A percentile compares a stretch with the other conserved stretches of the same genome.
Conservation (phyloP, 2,329 filamentous ascomycete species). For the Trichoderma atroviride region DNA sequence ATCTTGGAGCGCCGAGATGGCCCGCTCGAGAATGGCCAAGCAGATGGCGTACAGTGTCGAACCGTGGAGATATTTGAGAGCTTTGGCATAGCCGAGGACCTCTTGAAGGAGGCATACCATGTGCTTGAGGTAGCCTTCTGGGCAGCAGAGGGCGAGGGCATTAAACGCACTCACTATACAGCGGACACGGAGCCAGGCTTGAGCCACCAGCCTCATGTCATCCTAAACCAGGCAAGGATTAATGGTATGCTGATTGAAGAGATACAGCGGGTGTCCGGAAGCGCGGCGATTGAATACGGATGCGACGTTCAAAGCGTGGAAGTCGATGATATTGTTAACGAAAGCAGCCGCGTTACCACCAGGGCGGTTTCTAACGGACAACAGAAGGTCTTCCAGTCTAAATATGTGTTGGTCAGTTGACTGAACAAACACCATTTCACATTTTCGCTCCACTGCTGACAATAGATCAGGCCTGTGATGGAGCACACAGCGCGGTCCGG, state of each 20-base stretch:
- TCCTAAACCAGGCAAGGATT: background rate
- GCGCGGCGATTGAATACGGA: background rate
- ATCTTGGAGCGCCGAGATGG: slow-evolving; percentile 3
- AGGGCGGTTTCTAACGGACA: background rate
- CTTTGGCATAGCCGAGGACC: background rate
- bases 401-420: background rate
- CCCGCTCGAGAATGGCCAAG: slow-evolving; percentile 1
- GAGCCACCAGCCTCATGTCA: slow-evolving; percentile 11
- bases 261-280: background rate
- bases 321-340: background rate
- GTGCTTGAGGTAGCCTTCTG: slow-evolving; percentile 11
- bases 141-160: slow-evolving; percentile 1
- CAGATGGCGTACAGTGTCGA: slow-evolving; percentile 1
- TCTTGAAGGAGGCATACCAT: slow-evolving; percentile 10
- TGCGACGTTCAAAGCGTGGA: slow-evolving; percentile 1
- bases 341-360: background rate
- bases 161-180: background rate
- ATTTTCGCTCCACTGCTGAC: background rate
- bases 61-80: slow-evolving; percentile 8
- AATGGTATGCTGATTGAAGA: background rate
- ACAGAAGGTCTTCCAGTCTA: background rate
- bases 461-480: background rate
- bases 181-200: background rate
- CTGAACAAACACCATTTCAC: background rate
- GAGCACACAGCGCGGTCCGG: slow-evolving; percentile 3